Evolutionary conservation across 2,329 filamentous ascomycete genomes (phyloP), one percentile per base, ranked within the genome.

Genomic region (Tolypocladium sp.): DNA sequence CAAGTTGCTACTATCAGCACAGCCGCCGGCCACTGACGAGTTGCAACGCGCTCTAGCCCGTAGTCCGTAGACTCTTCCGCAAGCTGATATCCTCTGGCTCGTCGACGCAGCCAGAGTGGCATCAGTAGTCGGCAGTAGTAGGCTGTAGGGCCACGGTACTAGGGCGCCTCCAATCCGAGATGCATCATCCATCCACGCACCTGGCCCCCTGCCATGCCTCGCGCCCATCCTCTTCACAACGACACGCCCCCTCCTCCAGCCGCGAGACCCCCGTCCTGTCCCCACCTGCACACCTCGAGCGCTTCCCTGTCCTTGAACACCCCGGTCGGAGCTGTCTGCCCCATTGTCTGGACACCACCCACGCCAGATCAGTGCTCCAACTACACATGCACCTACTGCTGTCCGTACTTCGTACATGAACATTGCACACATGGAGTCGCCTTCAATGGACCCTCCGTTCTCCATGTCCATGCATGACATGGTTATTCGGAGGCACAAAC

Each of bases 391-490:
- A 55, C 44, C 57, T 55, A 58, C 56, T 57, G 49, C 55, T 40
- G 51, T 33, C 27, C 54, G 46, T 58, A 41, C 59, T 59, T 58
- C 56, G 58, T 63, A 58, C 60, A 62, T 63, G 60, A 58, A 60
- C 61, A 62, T 57, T 59, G 56, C 55, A 58, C 59, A 60, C 61
- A 60, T 64, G 60, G 61, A 60, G 58, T 61, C 66, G 61, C 63
- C 63, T 66, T 66, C 61, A 65, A 53, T 62, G 64, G 71, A 71
- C 70, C 69, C 70, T 71, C 68, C 62, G 67, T 70, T 52, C 70
- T 71, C 71, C 70, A 72, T 73, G 69, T 67, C 67, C 70, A 72
- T 73, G 71, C 71, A 73, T 66, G 63, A 58, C 63, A 67, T 70
- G 68, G 68, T 63, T 66, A 63, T 62, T 63, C 60, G 59, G 58